These are phyloP conservation scores for Limonium bicolor DNA, from an alignment of 148 eudicot species.

Conservation along the genomic window DNA sequence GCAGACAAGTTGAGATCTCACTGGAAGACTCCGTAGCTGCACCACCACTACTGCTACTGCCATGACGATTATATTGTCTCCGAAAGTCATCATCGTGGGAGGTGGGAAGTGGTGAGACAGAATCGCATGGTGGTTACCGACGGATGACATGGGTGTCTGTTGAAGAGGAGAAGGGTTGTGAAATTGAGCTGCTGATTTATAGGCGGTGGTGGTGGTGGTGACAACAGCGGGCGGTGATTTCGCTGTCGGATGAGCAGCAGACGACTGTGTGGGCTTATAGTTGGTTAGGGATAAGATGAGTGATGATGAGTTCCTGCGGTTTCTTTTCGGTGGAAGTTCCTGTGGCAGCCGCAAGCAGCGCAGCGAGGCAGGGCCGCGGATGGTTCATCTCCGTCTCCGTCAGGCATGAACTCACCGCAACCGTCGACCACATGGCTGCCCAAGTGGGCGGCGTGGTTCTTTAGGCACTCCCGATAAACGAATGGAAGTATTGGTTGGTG, in stretches of 20 bases:
- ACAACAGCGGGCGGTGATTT: neutral
- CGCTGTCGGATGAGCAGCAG: slow-evolving; percentile 1
- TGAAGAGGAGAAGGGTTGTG: neutral
- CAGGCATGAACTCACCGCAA: slow-evolving; percentile 83
- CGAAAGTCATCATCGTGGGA: slow-evolving; percentile 47
- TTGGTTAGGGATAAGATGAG: slow-evolving; percentile 1
- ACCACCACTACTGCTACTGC: slow-evolving; percentile 24
- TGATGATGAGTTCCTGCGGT: slow-evolving; percentile 1
- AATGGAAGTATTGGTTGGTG: neutral
- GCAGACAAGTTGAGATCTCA: slow-evolving; percentile 34
- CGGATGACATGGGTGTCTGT: neutral
- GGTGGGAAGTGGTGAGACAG: no score
- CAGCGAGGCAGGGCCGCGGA: slow-evolving; percentile 34
- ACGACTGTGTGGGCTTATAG: neutral
- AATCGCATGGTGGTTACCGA: no score
- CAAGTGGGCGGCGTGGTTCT: slow-evolving; percentile 59
- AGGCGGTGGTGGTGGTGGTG: slow-evolving; percentile 6
- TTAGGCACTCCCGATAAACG: slow-evolving; percentile 44
- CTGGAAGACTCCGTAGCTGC: slow-evolving; percentile 34
- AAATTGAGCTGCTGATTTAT: neutral
- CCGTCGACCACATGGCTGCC: slow-evolving; percentile 70
- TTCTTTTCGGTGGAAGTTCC: slow-evolving; percentile 64
- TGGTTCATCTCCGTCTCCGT: slow-evolving; percentile 37
- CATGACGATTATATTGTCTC: no score
- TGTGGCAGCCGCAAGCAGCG: slow-evolving; percentile 85